Evolutionary conservation across 2,329 filamentous ascomycete genomes (phyloP).

Genomic region (Fulvia fulva): DNA sequence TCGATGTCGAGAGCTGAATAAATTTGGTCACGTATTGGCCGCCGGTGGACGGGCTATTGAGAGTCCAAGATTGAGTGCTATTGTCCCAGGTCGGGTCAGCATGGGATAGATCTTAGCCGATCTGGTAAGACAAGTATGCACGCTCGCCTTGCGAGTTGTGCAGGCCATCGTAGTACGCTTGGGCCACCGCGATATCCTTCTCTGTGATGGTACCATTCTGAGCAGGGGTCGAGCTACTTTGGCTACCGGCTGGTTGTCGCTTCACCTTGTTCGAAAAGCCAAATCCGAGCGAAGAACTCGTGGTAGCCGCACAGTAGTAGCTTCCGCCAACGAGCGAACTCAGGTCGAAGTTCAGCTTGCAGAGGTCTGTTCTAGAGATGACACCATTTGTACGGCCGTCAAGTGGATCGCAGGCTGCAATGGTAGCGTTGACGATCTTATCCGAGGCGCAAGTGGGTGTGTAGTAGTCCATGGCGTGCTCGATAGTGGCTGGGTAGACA

Average conservation of each 20-base stretch:
- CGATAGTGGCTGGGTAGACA: no score
- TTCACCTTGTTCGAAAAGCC: slow-evolving; percentile 8
- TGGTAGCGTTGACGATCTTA: no score
- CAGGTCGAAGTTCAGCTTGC: slow-evolving; percentile 45
- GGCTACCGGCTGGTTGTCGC: slow-evolving; percentile 14
- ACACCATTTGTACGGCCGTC: slow-evolving; percentile 54
- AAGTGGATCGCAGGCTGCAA: slow-evolving; percentile 54
- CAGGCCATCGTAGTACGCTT: slow-evolving; percentile 37
- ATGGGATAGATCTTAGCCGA: slow-evolving; percentile 31
- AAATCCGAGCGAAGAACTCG: slow-evolving; percentile 17
- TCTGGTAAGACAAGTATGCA: slow-evolving; percentile 41
- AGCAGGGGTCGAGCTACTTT: slow-evolving; percentile 5
- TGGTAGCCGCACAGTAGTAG: slow-evolving; percentile 40
- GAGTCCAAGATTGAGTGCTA: slow-evolving; percentile 32
- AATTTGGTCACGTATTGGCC: slow-evolving; percentile 44
- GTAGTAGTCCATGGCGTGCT: no score
- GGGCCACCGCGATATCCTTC: slow-evolving; percentile 29
- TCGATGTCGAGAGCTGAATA: slow-evolving; percentile 39
- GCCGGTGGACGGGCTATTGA: slow-evolving; percentile 35
- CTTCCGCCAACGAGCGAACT: slow-evolving; percentile 43
- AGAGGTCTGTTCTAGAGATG: slow-evolving; percentile 47
- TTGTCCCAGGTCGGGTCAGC: slow-evolving; percentile 36
- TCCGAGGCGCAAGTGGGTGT: no score
- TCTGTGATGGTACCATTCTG: slow-evolving; percentile 32
- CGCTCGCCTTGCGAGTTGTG: slow-evolving; percentile 38